Conservation (phyloP, 768 basidiomycete genomes). For the Mycena galopus region DNA sequence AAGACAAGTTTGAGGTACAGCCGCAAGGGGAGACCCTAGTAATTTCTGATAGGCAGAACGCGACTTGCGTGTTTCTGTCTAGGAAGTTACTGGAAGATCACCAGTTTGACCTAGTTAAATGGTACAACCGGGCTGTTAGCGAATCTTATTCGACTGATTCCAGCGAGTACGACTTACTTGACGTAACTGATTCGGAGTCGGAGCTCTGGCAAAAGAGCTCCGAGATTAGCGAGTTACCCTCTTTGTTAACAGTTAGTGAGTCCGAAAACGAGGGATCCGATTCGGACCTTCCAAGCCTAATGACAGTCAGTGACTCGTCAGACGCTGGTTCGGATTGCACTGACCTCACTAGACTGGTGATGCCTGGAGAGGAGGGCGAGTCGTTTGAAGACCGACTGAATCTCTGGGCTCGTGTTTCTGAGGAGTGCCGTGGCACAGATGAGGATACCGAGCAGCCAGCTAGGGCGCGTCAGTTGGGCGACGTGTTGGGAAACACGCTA, state of each 20-base stretch:
- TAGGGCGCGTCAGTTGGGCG: neutral
- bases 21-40: neutral
- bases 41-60: neutral
- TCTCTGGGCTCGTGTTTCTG: neutral
- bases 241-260: neutral
- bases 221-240: neutral
- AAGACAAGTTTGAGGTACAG: neutral
- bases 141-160: no score
- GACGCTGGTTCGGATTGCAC: no score
- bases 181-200: no score
- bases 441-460: neutral
- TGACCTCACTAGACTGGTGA: neutral
- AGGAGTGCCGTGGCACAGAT: neutral
- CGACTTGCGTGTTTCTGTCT: neutral
- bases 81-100: neutral
- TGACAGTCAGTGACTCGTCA: neutral
- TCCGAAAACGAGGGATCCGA: neutral
- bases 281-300: neutral
- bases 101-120: no score
- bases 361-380: neutral
- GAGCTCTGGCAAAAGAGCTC: no score
- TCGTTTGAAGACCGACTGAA: neutral
- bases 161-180: no score
- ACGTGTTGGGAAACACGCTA: neutral
- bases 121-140: no score